A percentile compares a stretch with the other conserved stretches of the same genome.
phyloP scores from a whole-genome alignment of 768 basidiomycete genomes.

The Xanthoconium purpureum region DNA sequence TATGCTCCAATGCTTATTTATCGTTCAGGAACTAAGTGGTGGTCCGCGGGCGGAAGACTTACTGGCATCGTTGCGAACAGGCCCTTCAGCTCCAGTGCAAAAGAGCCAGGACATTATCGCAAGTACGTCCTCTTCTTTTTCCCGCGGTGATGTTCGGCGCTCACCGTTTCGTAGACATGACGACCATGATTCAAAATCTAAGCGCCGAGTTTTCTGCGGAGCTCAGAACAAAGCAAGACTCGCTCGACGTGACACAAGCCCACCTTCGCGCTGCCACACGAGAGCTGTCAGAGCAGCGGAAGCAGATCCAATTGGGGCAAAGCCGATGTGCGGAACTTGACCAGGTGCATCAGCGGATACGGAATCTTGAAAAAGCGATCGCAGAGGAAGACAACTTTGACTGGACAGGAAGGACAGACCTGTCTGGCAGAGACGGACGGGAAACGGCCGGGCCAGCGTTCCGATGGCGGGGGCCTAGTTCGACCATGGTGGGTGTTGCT shows the following conservation, averaged over 20 bases:
- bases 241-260: conserved; percentile 81
- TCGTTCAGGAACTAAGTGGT: conserved; percentile 60
- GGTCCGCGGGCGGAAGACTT: conserved; percentile 77
- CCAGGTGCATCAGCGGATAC: conserved; percentile 72
- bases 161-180: conserved; percentile 62
- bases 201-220: conserved; percentile 78
- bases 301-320: conserved; percentile 78
- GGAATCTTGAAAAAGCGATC: conserved; percentile 80
- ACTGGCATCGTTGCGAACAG: conserved; percentile 68
- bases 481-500: conserved; percentile 63
- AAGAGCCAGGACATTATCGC: conserved; percentile 86
- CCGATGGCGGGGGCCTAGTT: conserved; percentile 62
- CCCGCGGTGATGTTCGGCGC: background rate
- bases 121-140: conserved; percentile 39
- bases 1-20: background rate
- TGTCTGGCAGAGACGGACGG: conserved; percentile 39
- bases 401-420: conserved; percentile 75
- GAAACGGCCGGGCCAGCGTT: conserved; percentile 53
- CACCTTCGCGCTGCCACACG: conserved; percentile 88
- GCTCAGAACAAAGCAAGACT: conserved; percentile 81
- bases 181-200: conserved; percentile 76
- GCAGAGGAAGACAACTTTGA: conserved; percentile 79
- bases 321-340: conserved; percentile 73
- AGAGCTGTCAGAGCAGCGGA: conserved; percentile 86
- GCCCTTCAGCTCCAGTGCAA: conserved; percentile 74